phyloP scores from a whole-genome alignment of 768 basidiomycete genomes.

The Calocera cornea region DNA sequence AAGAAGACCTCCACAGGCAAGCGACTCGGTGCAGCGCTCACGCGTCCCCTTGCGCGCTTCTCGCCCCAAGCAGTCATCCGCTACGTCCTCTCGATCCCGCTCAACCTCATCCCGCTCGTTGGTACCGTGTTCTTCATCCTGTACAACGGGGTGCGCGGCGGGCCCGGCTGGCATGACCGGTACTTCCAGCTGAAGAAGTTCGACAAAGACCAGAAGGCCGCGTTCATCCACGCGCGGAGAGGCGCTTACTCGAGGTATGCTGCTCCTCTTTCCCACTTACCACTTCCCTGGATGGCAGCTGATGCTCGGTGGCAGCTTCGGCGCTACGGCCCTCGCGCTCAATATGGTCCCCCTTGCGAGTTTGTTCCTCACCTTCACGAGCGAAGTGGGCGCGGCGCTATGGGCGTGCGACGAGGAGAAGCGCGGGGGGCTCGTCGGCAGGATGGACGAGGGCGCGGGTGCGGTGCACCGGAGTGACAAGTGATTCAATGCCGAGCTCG shows the following conservation, averaged over 20 bases:
- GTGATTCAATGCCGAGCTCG: too few species aligned
- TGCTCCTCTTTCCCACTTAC: background rate
- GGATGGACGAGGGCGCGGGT: background rate
- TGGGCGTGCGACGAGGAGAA: conserved; percentile 59
- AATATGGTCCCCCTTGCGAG: conserved; percentile 49
- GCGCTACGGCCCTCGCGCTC: conserved; percentile 43
- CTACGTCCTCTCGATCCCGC: conserved; percentile 50
- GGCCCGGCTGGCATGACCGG: conserved; percentile 46
- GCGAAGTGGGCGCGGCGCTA: conserved; percentile 54
- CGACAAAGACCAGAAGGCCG: conserved; percentile 30
- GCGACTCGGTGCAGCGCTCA: conserved; percentile 36
- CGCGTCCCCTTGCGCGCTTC: conserved; percentile 34
- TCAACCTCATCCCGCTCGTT: conserved; percentile 53
- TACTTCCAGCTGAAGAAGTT: conserved; percentile 59
- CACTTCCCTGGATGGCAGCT: background rate
- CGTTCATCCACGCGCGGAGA: conserved; percentile 35
- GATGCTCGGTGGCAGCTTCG: conserved; percentile 32
- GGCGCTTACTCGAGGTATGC: conserved; percentile 55
- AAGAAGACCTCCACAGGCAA: conserved; percentile 26
- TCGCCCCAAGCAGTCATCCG: conserved; percentile 35
- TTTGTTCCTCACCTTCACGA: conserved; percentile 47
- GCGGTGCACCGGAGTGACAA: too few species aligned
- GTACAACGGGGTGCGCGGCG: conserved; percentile 30
- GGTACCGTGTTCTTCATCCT: conserved; percentile 44
- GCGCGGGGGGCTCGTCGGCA: background rate